A percentile compares a stretch with the other conserved stretches of the same genome.
phyloP scores from a whole-genome alignment of 2,329 filamentous ascomycete genomes.

The Ciborinia camelliae region DNA sequence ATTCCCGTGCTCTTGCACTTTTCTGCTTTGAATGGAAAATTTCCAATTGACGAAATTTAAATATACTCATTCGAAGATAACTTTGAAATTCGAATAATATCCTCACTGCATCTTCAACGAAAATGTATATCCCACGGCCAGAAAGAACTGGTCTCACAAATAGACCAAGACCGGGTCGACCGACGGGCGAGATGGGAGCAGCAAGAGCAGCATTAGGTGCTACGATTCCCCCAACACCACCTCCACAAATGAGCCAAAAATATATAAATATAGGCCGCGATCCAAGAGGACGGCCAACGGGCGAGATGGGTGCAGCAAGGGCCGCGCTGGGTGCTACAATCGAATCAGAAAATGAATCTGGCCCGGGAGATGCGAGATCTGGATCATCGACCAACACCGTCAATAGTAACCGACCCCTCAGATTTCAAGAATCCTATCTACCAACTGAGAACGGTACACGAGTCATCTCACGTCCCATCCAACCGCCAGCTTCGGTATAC shows the following conservation, averaged over 20 bases:
- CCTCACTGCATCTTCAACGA: background rate
- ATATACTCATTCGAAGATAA: background rate
- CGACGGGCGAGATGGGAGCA: conserved; percentile 2
- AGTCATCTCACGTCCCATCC: background rate
- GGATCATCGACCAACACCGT: background rate
- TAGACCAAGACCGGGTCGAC: background rate
- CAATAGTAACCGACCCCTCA: background rate
- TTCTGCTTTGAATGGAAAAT: background rate
- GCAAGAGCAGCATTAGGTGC: background rate
- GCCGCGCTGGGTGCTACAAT: background rate
- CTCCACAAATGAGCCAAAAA: background rate
- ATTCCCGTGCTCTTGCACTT: background rate
- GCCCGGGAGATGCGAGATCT: background rate
- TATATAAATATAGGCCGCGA: no score
- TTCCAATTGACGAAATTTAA: background rate
- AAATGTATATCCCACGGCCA: background rate
- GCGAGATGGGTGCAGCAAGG: background rate
- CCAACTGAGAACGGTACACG: background rate
- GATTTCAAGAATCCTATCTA: background rate
- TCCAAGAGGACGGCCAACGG: background rate
- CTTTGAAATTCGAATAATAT: background rate
- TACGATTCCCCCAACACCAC: background rate
- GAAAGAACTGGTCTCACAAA: background rate
- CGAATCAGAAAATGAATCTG: background rate
- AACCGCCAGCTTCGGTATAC: background rate